Conservation (phyloP, 2,329 filamentous ascomycete species). For the Colletotrichum gloeosporioides region DNA sequence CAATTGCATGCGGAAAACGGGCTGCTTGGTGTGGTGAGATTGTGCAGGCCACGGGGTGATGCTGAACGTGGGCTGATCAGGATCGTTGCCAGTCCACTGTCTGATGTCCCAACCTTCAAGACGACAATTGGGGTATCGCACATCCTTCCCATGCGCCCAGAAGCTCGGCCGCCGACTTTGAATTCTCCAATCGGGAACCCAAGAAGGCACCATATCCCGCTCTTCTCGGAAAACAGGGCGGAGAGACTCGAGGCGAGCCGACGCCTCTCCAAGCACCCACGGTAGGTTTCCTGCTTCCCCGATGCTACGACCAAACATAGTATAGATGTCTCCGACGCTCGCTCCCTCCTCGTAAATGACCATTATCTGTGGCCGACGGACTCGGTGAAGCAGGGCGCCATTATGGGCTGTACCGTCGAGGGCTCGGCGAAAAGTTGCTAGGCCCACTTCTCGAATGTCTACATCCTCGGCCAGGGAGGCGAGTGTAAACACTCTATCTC, state of each 20-base stretch:
- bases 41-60: neutral
- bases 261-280: neutral
- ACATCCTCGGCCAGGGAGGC: neutral
- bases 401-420: neutral
- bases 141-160: neutral
- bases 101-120: too few species aligned
- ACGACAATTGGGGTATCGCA: neutral
- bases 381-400: neutral
- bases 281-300: neutral
- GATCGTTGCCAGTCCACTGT: neutral
- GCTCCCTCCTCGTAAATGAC: neutral
- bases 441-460: neutral
- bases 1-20: neutral
- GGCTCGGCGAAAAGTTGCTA: neutral
- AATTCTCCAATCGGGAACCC: neutral
- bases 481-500: neutral
- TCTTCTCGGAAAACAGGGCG: neutral
- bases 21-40: neutral
- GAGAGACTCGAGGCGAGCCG: neutral
- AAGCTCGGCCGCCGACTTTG: neutral
- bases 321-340: neutral
- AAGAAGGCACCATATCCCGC: neutral
- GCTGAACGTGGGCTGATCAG: neutral
- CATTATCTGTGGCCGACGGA: neutral
- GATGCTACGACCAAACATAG: neutral